Evolutionary conservation across 177 flowering plant genomes (phyloP).

Genomic region (Vitis hybrid): DNA sequence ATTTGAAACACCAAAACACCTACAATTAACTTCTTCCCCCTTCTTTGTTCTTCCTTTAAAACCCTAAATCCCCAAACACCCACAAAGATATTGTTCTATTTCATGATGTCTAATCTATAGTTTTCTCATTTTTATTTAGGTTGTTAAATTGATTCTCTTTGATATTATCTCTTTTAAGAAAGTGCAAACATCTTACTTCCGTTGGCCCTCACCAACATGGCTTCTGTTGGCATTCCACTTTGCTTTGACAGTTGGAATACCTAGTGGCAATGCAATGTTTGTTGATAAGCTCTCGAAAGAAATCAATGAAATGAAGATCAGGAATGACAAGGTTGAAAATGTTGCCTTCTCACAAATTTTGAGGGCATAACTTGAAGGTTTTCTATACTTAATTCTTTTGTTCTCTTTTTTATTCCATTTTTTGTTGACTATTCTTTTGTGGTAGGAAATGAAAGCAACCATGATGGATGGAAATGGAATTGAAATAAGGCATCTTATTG

Average conservation of each 20-base stretch:
- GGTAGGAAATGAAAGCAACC: conserved; percentile 61
- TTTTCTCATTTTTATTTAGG: not conserved
- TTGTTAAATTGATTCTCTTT: not conserved
- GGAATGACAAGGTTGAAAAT: conserved; percentile 63
- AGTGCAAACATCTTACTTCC: not conserved
- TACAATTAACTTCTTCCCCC: too few species aligned
- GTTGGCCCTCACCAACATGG: conserved; percentile 29
- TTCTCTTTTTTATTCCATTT: not conserved
- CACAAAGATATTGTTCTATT: not conserved
- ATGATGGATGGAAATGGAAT: conserved; percentile 67
- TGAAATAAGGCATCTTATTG: conserved; percentile 65
- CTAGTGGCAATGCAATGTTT: conserved; percentile 34
- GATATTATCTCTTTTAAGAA: too few species aligned
- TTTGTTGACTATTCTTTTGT: not conserved
- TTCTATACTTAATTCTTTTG: not conserved
- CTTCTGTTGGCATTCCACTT: conserved; percentile 40
- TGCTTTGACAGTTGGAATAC: conserved; percentile 33
- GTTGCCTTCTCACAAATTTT: conserved; percentile 5
- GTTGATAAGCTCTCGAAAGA: conserved; percentile 70
- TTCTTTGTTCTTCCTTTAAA: too few species aligned
- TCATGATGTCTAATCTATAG: not conserved
- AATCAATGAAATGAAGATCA: conserved; percentile 75
- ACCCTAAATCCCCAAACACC: too few species aligned
- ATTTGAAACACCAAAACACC: too few species aligned
- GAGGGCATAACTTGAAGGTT: not conserved